Evolutionary conservation across 805 yeast species (phyloP).

Genomic region (Monosporozyma aquatica): DNA sequence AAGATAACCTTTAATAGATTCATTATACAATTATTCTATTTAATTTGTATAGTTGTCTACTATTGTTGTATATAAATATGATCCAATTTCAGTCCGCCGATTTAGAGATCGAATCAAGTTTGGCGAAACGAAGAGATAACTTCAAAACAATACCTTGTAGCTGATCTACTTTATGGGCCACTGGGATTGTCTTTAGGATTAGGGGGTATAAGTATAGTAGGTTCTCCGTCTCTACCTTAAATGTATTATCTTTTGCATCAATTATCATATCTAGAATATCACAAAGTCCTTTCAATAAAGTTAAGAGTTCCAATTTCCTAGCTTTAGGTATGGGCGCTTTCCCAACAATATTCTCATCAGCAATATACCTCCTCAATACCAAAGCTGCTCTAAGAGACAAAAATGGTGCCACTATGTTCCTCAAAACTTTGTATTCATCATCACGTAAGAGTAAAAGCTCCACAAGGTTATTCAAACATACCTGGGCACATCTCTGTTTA

Average conservation of each 20-base stretch:
- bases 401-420: constrained; percentile 34
- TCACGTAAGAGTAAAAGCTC: constrained; percentile 30
- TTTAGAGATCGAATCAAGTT: constrained; percentile 7
- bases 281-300: constrained; percentile 38
- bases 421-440: constrained; percentile 13
- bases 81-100: not conserved
- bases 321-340: constrained; percentile 57
- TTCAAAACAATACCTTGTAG: constrained; percentile 23
- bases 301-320: constrained; percentile 53
- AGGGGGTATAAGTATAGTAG: constrained; percentile 23
- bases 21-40: no score
- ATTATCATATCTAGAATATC: constrained; percentile 16
- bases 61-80: not conserved
- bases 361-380: constrained; percentile 51
- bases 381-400: constrained; percentile 51
- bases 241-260: not conserved
- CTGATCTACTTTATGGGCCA: constrained; percentile 26
- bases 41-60: not conserved
- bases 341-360: constrained; percentile 51
- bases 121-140: constrained; percentile 23
- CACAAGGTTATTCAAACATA: constrained; percentile 49
- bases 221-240: constrained; percentile 8
- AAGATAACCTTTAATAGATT: no score
- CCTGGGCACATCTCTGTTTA: constrained; percentile 41
- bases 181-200: constrained; percentile 27